These are phyloP conservation scores for Dryas octopetala DNA, from an alignment of 306 rosid genomes.

Conservation along the genomic window DNA sequence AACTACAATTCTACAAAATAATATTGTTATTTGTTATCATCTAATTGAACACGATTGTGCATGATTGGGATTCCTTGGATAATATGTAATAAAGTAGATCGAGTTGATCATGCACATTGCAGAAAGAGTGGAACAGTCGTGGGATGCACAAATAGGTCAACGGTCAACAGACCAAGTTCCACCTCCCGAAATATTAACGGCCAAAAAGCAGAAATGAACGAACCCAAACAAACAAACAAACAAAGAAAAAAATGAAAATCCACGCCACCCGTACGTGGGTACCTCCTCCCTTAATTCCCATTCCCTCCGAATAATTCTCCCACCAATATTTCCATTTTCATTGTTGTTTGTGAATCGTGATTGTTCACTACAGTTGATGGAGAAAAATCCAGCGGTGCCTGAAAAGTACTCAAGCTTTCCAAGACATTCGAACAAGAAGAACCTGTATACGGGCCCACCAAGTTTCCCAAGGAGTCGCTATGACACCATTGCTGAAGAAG, in stretches of 20 bases:
- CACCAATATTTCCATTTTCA: conserved; percentile 1
- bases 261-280: neutral
- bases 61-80: neutral
- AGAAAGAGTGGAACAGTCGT: conserved; percentile 20
- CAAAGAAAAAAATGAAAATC: conserved; percentile 6
- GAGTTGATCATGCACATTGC: neutral
- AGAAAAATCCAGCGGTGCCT: conserved; percentile 21
- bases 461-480: neutral
- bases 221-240: neutral
- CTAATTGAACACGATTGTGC: neutral
- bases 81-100: neutral
- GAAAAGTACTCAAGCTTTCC: conserved; percentile 31
- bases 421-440: conserved; percentile 13
- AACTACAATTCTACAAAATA: too few species aligned
- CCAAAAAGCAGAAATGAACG: conserved; percentile 6
- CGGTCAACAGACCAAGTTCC: conserved; percentile 18
- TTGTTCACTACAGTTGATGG: conserved; percentile 30
- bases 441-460: conserved; percentile 17
- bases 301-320: conserved; percentile 17
- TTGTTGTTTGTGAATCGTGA: neutral
- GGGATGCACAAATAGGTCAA: conserved; percentile 37
- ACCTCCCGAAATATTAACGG: conserved; percentile 10
- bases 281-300: neutral
- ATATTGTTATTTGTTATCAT: neutral
- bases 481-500: conserved; percentile 18